Evolutionary conservation across 495 filamentous ascomycete species (phyloP).

Genomic region (Penicillium robsamsonii): DNA sequence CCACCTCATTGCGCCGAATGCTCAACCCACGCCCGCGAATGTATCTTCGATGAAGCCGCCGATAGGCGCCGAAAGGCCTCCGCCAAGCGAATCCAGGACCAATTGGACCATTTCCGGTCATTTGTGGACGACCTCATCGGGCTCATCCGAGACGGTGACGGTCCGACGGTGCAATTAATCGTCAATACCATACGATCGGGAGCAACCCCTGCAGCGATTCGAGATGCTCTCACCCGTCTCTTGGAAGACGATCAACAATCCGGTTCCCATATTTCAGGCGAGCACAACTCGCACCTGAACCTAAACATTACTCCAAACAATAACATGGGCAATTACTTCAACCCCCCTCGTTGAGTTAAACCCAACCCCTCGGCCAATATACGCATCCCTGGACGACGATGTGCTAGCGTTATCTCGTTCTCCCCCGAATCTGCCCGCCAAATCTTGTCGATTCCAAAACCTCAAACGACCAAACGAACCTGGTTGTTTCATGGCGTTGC

Average conservation of each 20-base stretch:
- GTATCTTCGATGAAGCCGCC: conserved; percentile 37
- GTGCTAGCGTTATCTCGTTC: not conserved
- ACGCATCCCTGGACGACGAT: not conserved
- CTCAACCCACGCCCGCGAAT: conserved; percentile 33
- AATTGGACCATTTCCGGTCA: conserved; percentile 26
- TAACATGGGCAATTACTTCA: conserved; percentile 4
- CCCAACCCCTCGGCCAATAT: not conserved
- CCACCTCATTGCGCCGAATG: conserved; percentile 39
- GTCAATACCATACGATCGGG: conserved; percentile 29
- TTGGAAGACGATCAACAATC: not conserved
- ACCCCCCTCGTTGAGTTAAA: not conserved
- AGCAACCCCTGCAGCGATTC: not conserved
- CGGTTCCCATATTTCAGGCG: not conserved
- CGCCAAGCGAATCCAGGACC: conserved; percentile 32
- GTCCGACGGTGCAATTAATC: conserved; percentile 20
- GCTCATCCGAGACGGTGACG: conserved; percentile 28
- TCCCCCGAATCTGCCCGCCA: not conserved
- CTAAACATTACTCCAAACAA: not conserved
- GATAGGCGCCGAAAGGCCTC: conserved; percentile 44
- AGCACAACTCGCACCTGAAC: not conserved
- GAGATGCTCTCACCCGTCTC: not conserved
- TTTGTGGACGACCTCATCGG: conserved; percentile 34
- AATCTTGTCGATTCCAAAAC: not conserved
- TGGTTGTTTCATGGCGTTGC: not conserved
- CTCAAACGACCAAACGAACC: not conserved